Base-by-base conservation (phyloP, 768 basidiomycete genomes). In the Suillus paluster region DNA sequence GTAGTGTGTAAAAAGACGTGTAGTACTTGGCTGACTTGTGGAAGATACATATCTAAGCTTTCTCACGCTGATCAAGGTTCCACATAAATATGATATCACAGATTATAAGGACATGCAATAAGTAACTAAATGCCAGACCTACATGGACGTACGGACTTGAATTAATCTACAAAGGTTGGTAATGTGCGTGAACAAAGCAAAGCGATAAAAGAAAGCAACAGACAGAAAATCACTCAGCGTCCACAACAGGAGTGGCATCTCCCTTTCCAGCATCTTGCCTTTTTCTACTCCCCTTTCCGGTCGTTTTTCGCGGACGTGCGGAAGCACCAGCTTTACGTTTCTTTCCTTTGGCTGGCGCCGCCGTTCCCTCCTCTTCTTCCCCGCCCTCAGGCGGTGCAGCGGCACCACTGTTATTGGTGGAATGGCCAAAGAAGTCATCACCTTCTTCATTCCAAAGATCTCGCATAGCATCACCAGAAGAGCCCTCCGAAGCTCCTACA, bases 371-470 rank as follows among this genome's bases (percentile, higher is more conserved):
- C 11, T 78, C 78, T 36, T 79, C 78, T 45, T 70, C 71, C 4
- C 63, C 72, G 34, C 63, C 73, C 7, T 76, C 75, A 23, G 23
- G 60, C 3, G 58, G 53, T 46, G 53, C 45, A 45, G 60, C 61
- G 27, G 65, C 72, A 1, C 62, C 62, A 55, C 2, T 39, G 12
- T 71, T 67, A 25, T 70, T 66, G 12, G 75, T 77, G 23, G 81
- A 73, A 63, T 90, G 89, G 0, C 88, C 89, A 68, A 94, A 94
- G 77, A 94, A 94, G 68, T 91, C 90, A 66, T 94, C 92, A 17
- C 91, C 92, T 70, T 94, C 92, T 50, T 94, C 92, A 65, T 90
- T 88, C 92, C 92, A 94, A 23, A 94, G 74, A 69, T 94, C 92
- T 54, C 85, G 85, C 34, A 77, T 71, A 68, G 77, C 63, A 39